A percentile compares a stretch with the other conserved stretches of the same genome.
Evolutionary conservation across 2,329 filamentous ascomycete species (phyloP).

Genomic region (Leptographium flavum): DNA sequence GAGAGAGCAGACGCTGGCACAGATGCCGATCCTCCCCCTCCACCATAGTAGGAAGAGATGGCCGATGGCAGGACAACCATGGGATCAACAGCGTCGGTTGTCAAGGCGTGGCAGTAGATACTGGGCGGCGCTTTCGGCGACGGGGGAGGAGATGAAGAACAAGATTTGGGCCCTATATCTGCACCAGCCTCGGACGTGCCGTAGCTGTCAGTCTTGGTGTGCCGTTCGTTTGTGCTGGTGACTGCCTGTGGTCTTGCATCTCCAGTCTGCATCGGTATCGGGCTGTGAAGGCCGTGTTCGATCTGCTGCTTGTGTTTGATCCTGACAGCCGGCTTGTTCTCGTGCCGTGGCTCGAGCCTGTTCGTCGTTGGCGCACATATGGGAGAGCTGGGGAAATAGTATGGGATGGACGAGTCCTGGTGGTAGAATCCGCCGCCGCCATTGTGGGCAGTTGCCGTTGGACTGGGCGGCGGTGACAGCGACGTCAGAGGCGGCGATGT

Average conservation of each 20-base stretch:
- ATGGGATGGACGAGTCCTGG: conserved; percentile 1
- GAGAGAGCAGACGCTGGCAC: neutral
- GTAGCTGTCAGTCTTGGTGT: neutral
- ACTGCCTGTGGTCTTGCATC: neutral
- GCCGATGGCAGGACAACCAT: neutral
- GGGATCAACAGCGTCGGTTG: conserved; percentile 4
- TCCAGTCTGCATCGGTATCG: neutral
- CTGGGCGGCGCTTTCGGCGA: conserved; percentile 1
- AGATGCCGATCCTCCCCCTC: neutral
- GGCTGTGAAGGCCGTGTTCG: neutral
- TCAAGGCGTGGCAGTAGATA: conserved; percentile 7
- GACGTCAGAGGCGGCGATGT: conserved; percentile 17
- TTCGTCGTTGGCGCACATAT: conserved; percentile 22
- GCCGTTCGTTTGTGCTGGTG: neutral
- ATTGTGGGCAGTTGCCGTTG: no score
- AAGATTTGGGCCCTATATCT: neutral
- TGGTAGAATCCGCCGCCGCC: conserved; percentile 2
- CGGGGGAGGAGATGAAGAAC: neutral
- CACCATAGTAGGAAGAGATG: neutral
- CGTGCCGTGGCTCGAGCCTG: conserved; percentile 19
- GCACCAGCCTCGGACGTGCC: neutral
- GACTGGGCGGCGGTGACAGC: conserved; percentile 16
- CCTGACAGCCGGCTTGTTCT: conserved; percentile 3
- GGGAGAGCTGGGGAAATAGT: conserved; percentile 23
- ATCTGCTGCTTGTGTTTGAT: neutral